Conservation (phyloP, 768 basidiomycete species). For the Leccinum disarticulatum region DNA sequence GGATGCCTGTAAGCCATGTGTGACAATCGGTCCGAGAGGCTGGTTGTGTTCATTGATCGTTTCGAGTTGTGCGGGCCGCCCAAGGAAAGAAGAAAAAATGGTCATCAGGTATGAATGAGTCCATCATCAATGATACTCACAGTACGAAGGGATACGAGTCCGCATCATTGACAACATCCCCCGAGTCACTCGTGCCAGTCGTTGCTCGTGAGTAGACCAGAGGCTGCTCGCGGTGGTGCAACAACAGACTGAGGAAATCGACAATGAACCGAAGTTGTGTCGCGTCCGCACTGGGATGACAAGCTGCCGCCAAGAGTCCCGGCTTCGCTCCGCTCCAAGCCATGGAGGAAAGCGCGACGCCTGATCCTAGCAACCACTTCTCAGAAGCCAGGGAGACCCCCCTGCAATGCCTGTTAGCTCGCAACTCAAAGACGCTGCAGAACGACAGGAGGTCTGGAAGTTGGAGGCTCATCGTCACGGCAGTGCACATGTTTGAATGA, state of each 20-base stretch:
- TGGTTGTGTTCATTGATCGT: constrained; percentile 15
- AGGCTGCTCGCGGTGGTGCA: constrained; percentile 36
- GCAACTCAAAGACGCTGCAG: constrained; percentile 28
- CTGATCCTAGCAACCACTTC: constrained; percentile 26
- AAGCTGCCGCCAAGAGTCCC: constrained; percentile 57
- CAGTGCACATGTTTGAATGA: neutral
- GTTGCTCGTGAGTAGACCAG: neutral
- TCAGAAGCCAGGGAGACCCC: constrained; percentile 30
- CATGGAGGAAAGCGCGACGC: constrained; percentile 21
- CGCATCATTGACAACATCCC: neutral
- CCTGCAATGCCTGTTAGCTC: constrained; percentile 29
- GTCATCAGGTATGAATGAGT: constrained; percentile 5
- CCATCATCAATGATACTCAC: constrained; percentile 22
- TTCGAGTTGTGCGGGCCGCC: neutral
- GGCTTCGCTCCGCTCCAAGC: constrained; percentile 34
- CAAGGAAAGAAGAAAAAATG: neutral
- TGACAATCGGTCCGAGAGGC: constrained; percentile 40
- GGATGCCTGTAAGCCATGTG: constrained; percentile 36
- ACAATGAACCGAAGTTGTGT: constrained; percentile 53
- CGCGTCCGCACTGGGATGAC: constrained; percentile 57
- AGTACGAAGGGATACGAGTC: constrained; percentile 9
- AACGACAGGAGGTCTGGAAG: constrained; percentile 30
- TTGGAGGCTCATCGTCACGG: constrained; percentile 28
- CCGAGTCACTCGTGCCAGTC: neutral
- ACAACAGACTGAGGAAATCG: constrained; percentile 48